Conservation (phyloP, 768 basidiomycete genomes). For the Omphalotus guepiniiformis region DNA sequence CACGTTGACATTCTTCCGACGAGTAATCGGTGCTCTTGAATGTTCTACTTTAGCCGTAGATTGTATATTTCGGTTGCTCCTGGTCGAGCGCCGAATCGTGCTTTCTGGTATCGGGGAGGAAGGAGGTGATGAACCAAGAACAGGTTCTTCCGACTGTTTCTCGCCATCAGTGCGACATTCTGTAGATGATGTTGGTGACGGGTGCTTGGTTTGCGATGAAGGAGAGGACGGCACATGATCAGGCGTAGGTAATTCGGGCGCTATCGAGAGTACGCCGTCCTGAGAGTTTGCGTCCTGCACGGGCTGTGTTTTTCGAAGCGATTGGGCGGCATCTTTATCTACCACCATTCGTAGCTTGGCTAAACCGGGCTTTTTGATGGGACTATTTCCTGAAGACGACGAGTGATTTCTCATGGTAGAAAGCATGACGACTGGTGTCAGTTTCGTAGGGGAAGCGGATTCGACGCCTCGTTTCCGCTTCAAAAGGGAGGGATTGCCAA, state of each 20-base stretch:
- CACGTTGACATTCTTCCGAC: not conserved
- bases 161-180: no score
- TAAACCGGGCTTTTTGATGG: not conserved
- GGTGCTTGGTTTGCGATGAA: no score
- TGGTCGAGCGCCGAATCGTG: slow-evolving; percentile 7
- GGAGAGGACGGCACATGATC: no score
- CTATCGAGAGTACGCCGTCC: no score
- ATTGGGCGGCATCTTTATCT: not conserved
- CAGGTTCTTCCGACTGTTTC: no score
- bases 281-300: no score
- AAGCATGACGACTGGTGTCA: slow-evolving; percentile 8
- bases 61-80: not conserved
- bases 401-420: not conserved
- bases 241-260: no score
- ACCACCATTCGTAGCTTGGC: slow-evolving; percentile 1
- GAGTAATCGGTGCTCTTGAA: slow-evolving; percentile 2
- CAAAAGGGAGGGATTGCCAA: slow-evolving; percentile 17
- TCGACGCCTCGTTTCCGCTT: slow-evolving; percentile 41
- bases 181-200: no score
- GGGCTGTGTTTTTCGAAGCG: no score
- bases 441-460: slow-evolving; percentile 13
- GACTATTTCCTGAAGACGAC: no score
- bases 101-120: no score
- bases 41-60: not conserved
- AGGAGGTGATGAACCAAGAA: no score